Evolutionary conservation across 2,329 filamentous ascomycete genomes (phyloP).

Genomic region (Thermoascus crustaceus): DNA sequence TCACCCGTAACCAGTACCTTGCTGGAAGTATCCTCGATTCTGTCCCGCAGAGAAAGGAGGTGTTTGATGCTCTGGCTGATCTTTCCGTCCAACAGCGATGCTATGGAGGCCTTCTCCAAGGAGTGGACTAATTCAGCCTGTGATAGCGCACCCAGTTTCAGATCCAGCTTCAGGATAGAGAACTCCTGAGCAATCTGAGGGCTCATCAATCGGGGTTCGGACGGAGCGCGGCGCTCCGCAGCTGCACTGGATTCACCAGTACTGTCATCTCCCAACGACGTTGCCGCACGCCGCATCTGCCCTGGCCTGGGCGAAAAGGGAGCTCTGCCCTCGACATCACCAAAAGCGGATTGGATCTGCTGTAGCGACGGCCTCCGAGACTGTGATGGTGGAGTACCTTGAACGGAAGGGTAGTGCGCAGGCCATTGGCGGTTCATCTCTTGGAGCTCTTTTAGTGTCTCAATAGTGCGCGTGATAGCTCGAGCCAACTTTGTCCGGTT

Average conservation of each 20-base stretch:
- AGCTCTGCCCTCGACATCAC: constrained; percentile 15
- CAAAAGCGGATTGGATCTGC: constrained; percentile 28
- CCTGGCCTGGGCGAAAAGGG: constrained; percentile 39
- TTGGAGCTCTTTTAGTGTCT: constrained; percentile 73
- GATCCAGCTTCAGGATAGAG: constrained; percentile 85
- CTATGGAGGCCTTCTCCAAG: constrained; percentile 83
- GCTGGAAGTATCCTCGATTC: constrained; percentile 94
- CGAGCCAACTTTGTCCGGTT: constrained; percentile 81
- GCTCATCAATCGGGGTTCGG: constrained; percentile 77
- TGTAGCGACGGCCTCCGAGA: constrained; percentile 28
- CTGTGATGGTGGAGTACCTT: constrained; percentile 18
- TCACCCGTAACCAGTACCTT: constrained; percentile 96
- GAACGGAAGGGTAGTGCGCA: constrained; percentile 75
- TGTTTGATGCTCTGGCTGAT: constrained; percentile 92
- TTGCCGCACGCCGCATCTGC: constrained; percentile 61
- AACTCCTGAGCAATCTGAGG: constrained; percentile 94
- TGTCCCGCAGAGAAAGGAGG: constrained; percentile 73
- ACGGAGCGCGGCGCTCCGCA: constrained; percentile 51
- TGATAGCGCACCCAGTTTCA: constrained; percentile 78
- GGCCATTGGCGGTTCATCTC: constrained; percentile 89
- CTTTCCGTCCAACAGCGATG: constrained; percentile 83
- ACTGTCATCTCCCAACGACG: constrained; percentile 54
- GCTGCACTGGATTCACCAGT: constrained; percentile 64
- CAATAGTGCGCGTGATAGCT: constrained; percentile 77
- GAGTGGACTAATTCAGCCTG: constrained; percentile 92